Percentiles rank a stretch among this genome's conserved stretches.
These are phyloP conservation scores for Coemansia sp. DNA, from an alignment of 192 early-diverging fungal genomes.

Conservation along the genomic window DNA sequence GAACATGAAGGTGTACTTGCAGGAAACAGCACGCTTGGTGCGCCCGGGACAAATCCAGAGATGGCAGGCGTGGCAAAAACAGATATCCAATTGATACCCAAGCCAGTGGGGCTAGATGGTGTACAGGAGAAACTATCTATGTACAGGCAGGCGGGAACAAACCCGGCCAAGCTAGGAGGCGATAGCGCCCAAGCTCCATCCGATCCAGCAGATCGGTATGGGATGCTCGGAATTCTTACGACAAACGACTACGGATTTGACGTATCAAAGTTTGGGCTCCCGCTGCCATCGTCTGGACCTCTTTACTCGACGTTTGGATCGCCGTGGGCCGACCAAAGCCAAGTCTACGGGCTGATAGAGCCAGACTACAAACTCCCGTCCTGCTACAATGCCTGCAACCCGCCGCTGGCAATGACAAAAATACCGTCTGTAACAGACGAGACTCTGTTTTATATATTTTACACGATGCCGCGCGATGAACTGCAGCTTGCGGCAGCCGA, in stretches of 20 bases:
- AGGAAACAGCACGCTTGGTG: not conserved
- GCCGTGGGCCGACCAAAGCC: conserved; percentile 81
- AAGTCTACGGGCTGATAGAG: conserved; percentile 65
- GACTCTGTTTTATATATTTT: conserved; percentile 98
- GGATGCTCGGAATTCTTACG: conserved; percentile 83
- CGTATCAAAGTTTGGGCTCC: conserved; percentile 81
- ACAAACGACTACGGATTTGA: conserved; percentile 90
- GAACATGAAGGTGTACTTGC: conserved; percentile 8
- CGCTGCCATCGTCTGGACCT: conserved; percentile 70
- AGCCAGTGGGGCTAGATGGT: conserved; percentile 13
- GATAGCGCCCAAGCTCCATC: conserved; percentile 20
- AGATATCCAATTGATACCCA: not conserved
- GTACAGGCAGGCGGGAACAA: conserved; percentile 34
- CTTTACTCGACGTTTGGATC: conserved; percentile 87
- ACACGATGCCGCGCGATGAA: conserved; percentile 90
- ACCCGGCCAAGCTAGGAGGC: conserved; percentile 24
- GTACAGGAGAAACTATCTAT: conserved; percentile 32
- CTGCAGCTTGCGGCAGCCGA: conserved; percentile 91
- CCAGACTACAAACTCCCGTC: conserved; percentile 82
- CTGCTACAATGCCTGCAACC: conserved; percentile 78
- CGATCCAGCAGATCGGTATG: conserved; percentile 62
- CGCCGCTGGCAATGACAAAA: conserved; percentile 71
- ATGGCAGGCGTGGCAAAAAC: conserved; percentile 14
- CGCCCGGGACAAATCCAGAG: conserved; percentile 7
- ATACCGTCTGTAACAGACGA: conserved; percentile 81